Conservation (phyloP, 2,329 filamentous ascomycete species). For the Chrysosporium queenslandicum region DNA sequence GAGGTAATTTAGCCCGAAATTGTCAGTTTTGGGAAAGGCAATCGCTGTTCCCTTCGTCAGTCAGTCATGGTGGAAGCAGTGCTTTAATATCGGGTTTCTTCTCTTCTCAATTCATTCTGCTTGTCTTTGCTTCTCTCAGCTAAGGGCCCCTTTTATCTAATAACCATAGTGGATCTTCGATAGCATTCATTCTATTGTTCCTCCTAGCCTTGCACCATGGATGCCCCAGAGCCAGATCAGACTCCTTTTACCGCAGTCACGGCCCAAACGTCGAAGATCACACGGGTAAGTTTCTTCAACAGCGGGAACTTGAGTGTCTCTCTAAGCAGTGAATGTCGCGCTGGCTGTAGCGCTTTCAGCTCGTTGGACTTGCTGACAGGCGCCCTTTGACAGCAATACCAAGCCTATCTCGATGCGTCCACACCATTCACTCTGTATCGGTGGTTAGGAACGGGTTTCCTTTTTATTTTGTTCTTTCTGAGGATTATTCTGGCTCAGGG, state of each 20-base stretch:
- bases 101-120: not conserved
- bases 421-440: slow-evolving; percentile 83
- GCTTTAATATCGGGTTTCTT: not conserved
- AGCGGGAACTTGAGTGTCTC: not conserved
- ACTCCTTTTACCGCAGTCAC: slow-evolving; percentile 87
- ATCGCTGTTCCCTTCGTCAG: not conserved
- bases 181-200: not conserved
- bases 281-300: slow-evolving; percentile 30
- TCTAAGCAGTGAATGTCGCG: not conserved
- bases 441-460: slow-evolving; percentile 72
- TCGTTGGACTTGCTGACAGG: not conserved
- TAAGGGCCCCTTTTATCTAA: not conserved
- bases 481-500: slow-evolving; percentile 87
- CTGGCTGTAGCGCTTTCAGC: not conserved
- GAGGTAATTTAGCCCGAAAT: not conserved
- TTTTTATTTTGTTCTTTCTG: slow-evolving; percentile 72
- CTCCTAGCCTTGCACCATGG: slow-evolving; percentile 48
- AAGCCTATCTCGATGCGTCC: slow-evolving; percentile 85
- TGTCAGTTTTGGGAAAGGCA: not conserved
- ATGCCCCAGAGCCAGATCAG: slow-evolving; percentile 74
- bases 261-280: slow-evolving; percentile 57
- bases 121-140: not conserved
- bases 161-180: not conserved
- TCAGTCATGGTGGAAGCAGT: not conserved
- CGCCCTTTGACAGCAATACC: slow-evolving; percentile 59